These are phyloP conservation scores for Penicillium crystallinum DNA, from an alignment of 495 filamentous ascomycete species.

Conservation along the genomic window DNA sequence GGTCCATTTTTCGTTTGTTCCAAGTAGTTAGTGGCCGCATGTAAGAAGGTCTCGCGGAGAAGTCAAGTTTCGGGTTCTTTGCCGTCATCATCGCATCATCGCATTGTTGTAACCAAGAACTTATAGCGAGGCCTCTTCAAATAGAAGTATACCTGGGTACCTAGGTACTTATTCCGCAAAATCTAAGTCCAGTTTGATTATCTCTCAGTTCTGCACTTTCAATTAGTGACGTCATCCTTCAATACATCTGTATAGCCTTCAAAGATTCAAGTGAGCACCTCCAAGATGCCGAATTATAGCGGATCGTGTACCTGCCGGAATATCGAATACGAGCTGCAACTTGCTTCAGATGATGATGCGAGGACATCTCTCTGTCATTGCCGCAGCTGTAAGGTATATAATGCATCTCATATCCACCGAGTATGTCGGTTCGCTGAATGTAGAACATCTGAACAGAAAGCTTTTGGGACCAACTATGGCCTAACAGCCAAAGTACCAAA, in stretches of 20 bases:
- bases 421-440: background rate
- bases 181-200: too few species aligned
- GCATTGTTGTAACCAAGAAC: background rate
- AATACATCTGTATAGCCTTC: too few species aligned
- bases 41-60: too few species aligned
- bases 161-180: too few species aligned
- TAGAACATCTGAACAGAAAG: slow-evolving; percentile 34
- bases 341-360: slow-evolving; percentile 49
- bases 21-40: too few species aligned
- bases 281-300: slow-evolving; percentile 29
- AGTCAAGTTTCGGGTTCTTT: too few species aligned
- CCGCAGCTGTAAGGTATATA: slow-evolving; percentile 50
- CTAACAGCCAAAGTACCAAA: slow-evolving; percentile 58
- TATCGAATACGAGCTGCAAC: slow-evolving; percentile 42
- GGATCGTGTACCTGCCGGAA: slow-evolving; percentile 48
- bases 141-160: background rate
- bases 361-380: slow-evolving; percentile 65
- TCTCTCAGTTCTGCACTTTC: too few species aligned
- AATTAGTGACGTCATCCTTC: too few species aligned
- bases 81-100: background rate
- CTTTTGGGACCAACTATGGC: slow-evolving; percentile 60
- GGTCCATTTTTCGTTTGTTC: too few species aligned
- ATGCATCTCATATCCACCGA: background rate
- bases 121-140: background rate
- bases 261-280: background rate